A percentile compares a stretch with the other conserved stretches of the same genome.
phyloP scores from a whole-genome alignment of 371 early-diverging fungal genomes.

The Funneliformis caledonium region DNA sequence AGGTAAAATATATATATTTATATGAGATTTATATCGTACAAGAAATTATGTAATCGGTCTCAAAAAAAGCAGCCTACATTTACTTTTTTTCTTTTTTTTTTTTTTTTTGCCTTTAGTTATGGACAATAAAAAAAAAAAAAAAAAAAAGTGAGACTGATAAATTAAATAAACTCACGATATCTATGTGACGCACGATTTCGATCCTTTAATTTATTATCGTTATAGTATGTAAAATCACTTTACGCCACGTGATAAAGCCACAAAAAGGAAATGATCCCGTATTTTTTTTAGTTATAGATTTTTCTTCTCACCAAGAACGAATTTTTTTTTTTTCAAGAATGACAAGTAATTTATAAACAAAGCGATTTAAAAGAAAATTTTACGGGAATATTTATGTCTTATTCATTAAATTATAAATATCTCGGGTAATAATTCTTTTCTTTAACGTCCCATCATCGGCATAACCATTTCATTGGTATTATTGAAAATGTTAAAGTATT shows the following conservation, averaged over 20 bases:
- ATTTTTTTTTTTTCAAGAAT: not conserved
- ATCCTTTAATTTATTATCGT: not conserved
- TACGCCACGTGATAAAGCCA: not conserved
- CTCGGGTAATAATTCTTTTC: not conserved
- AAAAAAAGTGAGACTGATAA: not conserved
- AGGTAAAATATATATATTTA: no score
- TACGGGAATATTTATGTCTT: not conserved
- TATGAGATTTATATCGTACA: no score
- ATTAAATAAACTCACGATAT: not conserved
- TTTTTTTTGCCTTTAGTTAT: not conserved
- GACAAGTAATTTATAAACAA: slow-evolving; percentile 7
- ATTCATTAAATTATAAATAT: slow-evolving; percentile 14
- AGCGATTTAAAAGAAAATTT: not conserved
- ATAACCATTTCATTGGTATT: not conserved
- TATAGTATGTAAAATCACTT: not conserved
- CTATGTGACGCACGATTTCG: not conserved
- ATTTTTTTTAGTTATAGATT: no score
- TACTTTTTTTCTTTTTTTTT: not conserved
- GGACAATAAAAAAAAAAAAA: not conserved
- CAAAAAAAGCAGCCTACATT: not conserved
- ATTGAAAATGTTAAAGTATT: not conserved
- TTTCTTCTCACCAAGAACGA: not conserved
- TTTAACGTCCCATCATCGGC: slow-evolving; percentile 6
- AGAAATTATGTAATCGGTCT: no score
- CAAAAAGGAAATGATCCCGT: not conserved